Conservation (phyloP, 345 rosid species). For the Lepidium africanum region DNA sequence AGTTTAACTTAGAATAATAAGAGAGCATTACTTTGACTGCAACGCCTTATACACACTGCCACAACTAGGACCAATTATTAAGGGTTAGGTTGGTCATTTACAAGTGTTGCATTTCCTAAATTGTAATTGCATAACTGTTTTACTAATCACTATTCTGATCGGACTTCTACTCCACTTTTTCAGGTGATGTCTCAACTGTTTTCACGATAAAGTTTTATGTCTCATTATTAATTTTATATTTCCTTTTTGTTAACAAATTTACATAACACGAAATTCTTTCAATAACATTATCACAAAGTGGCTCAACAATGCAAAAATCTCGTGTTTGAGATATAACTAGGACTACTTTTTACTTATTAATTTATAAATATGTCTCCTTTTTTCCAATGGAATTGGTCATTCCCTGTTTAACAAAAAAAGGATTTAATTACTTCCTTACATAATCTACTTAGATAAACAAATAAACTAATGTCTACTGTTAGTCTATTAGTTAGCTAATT, state of each 20-base stretch:
- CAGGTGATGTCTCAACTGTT: constrained; percentile 20
- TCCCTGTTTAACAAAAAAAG: too few relatives aligned
- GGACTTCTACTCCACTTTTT: background rate
- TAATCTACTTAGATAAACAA: background rate
- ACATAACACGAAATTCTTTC: background rate
- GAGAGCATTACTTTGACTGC: too few relatives aligned
- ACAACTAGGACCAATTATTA: too few relatives aligned
- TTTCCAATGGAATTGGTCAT: too few relatives aligned
- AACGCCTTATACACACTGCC: too few relatives aligned
- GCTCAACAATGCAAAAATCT: background rate
- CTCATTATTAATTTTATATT: background rate
- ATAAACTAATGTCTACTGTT: background rate
- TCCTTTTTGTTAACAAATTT: background rate
- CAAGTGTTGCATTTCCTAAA: too few relatives aligned
- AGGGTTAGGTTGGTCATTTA: too few relatives aligned
- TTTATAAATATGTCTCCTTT: too few relatives aligned
- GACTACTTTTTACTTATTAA: background rate
- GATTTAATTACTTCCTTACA: too few relatives aligned
- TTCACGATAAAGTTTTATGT: constrained; percentile 23
- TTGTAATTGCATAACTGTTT: too few relatives aligned
- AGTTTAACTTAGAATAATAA: too few relatives aligned
- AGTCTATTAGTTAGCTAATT: background rate
- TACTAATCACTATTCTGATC: too few relatives aligned
- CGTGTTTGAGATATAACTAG: constrained; percentile 21
- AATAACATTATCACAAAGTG: background rate